These are phyloP conservation scores for Sanghuangporus weigelae DNA, from an alignment of 1,284 basidiomycete genomes.

Conservation along the genomic window DNA sequence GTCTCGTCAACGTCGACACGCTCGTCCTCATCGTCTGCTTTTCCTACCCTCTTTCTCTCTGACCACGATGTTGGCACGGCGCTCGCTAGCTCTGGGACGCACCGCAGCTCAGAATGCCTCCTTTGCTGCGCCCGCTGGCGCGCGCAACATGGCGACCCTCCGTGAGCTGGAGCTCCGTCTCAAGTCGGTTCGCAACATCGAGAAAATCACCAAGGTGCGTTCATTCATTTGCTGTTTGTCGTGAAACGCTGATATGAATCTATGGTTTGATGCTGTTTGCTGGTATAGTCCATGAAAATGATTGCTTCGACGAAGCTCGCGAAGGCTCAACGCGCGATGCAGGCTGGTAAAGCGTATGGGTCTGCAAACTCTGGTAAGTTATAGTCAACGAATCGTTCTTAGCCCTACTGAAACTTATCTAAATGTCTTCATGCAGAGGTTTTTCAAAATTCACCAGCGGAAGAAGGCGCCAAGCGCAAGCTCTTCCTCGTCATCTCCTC, in stretches of 20 bases:
- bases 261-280: background rate
- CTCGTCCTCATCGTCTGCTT: background rate
- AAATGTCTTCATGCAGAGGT: slow-evolving; percentile 53
- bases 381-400: background rate
- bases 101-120: slow-evolving; percentile 47
- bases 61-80: slow-evolving; percentile 53
- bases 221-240: background rate
- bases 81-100: slow-evolving; percentile 55
- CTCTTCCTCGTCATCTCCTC: slow-evolving; percentile 94
- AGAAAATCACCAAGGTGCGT: slow-evolving; percentile 97
- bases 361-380: slow-evolving; percentile 84
- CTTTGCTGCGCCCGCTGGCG: slow-evolving; percentile 56
- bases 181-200: slow-evolving; percentile 97
- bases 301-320: slow-evolving; percentile 97
- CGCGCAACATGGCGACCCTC: slow-evolving; percentile 93
- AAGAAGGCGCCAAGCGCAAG: slow-evolving; percentile 62
- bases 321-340: slow-evolving; percentile 95
- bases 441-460: slow-evolving; percentile 66
- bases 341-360: slow-evolving; percentile 91
- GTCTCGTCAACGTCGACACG: slow-evolving; percentile 15
- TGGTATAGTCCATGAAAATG: slow-evolving; percentile 93
- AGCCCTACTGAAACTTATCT: background rate
- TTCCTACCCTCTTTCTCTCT: slow-evolving; percentile 21
- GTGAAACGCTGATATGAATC: background rate
- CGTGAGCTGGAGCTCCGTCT: slow-evolving; percentile 95